phyloP scores from a whole-genome alignment of 768 basidiomycete species.

The Trametes meyenii region DNA sequence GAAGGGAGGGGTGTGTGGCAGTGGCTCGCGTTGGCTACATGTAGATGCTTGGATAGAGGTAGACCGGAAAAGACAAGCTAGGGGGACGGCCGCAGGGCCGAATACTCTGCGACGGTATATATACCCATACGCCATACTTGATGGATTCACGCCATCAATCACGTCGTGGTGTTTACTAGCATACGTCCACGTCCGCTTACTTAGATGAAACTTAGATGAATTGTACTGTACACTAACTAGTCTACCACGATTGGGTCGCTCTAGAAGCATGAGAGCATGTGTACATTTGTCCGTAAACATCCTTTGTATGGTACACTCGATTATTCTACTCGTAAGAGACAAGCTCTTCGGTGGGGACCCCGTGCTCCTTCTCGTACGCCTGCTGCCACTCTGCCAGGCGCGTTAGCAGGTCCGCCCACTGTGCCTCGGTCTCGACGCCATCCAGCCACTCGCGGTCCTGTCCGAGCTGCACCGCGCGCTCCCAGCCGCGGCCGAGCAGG shows the following conservation, averaged over 20 bases:
- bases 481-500: constrained; percentile 47
- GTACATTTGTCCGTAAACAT: not conserved
- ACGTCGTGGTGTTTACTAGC: constrained; percentile 3
- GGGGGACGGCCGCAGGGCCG: not conserved
- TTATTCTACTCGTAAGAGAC: constrained; percentile 4
- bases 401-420: constrained; percentile 54
- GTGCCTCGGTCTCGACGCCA: constrained; percentile 51
- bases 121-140: constrained; percentile 17
- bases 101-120: not conserved
- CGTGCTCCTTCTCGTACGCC: constrained; percentile 51
- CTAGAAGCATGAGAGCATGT: not conserved
- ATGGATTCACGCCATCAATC: constrained; percentile 15
- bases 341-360: constrained; percentile 11
- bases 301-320: not conserved
- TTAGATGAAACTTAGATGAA: not conserved
- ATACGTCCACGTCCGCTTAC: constrained; percentile 1
- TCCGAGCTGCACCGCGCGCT: constrained; percentile 46
- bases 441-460: constrained; percentile 46
- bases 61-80: not conserved
- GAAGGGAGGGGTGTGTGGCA: not conserved
- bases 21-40: not conserved
- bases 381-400: constrained; percentile 52
- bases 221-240: not conserved
- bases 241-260: not conserved
- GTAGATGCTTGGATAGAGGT: not conserved